Evolutionary conservation across 2,329 filamentous ascomycete genomes (phyloP).

Genomic region (Aspergillus calidoustus): DNA sequence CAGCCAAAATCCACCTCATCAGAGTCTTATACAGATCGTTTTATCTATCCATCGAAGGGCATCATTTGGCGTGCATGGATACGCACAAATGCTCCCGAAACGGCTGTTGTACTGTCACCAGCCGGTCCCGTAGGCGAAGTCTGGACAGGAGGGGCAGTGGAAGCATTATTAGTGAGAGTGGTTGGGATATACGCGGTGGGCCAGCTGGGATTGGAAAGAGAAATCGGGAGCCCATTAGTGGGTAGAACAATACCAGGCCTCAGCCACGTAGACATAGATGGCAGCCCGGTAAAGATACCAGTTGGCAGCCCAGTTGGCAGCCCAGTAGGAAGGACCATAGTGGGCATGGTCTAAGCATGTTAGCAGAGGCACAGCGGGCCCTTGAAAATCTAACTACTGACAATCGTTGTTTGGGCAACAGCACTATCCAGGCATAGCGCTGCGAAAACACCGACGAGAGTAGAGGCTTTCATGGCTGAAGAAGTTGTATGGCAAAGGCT

Average conservation of each 20-base stretch:
- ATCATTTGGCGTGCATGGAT: constrained; percentile 34
- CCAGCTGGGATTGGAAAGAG: background rate
- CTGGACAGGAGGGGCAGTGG: too few relatives aligned
- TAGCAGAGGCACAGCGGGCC: background rate
- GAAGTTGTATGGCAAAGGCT: background rate
- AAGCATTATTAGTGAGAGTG: background rate
- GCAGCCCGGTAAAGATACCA: background rate
- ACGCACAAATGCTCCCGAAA: constrained; percentile 22
- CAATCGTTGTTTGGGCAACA: constrained; percentile 27
- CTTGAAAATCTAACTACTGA: background rate
- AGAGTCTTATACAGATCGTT: background rate
- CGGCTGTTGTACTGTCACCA: background rate
- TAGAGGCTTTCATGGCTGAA: constrained; percentile 35
- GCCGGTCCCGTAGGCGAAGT: background rate
- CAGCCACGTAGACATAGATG: background rate
- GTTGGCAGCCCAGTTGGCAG: background rate
- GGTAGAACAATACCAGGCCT: background rate
- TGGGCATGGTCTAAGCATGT: constrained; percentile 6
- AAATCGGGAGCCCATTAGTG: background rate
- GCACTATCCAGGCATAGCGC: constrained; percentile 29
- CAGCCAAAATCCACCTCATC: background rate
- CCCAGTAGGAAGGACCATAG: background rate
- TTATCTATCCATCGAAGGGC: constrained; percentile 24
- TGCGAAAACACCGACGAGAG: constrained; percentile 30
- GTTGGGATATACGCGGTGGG: background rate